Conservation (phyloP, 2,329 filamentous ascomycete genomes). For the Xylariaceae sp. region DNA sequence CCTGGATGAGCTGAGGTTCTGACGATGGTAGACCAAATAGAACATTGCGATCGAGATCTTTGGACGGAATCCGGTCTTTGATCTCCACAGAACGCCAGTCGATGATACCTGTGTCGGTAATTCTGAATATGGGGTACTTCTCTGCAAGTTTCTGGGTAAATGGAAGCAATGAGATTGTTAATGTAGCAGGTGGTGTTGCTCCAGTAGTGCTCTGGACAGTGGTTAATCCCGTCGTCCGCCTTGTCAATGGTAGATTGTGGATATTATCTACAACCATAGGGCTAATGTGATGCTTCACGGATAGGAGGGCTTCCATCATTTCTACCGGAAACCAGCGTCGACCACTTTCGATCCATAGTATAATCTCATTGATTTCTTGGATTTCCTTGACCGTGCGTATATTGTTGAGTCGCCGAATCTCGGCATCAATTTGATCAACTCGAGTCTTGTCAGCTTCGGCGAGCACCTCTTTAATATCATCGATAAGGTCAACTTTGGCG, state of each 20-base stretch:
- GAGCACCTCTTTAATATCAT: constrained; percentile 39
- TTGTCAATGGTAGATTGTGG: constrained; percentile 5
- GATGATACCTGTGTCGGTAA: constrained; percentile 32
- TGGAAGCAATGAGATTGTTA: constrained; percentile 36
- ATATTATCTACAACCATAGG: constrained; percentile 3
- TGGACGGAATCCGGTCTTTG: constrained; percentile 28
- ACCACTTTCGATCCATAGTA: constrained; percentile 39
- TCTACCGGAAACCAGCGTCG: constrained; percentile 30
- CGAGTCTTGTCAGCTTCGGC: constrained; percentile 35
- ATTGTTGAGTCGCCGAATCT: constrained; percentile 38
- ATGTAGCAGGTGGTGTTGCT: constrained; percentile 9
- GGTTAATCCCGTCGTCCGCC: constrained; percentile 16
- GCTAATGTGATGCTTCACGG: constrained; percentile 31
- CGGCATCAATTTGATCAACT: constrained; percentile 37
- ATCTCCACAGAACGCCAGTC: constrained; percentile 37
- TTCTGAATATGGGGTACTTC: constrained; percentile 35
- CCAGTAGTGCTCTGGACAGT: constrained; percentile 4
- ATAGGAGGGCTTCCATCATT: constrained; percentile 35
- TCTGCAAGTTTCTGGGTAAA: constrained; percentile 34
- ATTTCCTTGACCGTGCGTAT: constrained; percentile 40
- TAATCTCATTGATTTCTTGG: constrained; percentile 42
- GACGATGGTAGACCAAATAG: neutral
- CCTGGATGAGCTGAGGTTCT: constrained; percentile 28
- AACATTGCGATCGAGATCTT: constrained; percentile 16
- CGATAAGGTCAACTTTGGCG: constrained; percentile 38